These are phyloP conservation scores for Cantharellus anzutake DNA, from an alignment of 768 basidiomycete genomes.

Conservation along the genomic window DNA sequence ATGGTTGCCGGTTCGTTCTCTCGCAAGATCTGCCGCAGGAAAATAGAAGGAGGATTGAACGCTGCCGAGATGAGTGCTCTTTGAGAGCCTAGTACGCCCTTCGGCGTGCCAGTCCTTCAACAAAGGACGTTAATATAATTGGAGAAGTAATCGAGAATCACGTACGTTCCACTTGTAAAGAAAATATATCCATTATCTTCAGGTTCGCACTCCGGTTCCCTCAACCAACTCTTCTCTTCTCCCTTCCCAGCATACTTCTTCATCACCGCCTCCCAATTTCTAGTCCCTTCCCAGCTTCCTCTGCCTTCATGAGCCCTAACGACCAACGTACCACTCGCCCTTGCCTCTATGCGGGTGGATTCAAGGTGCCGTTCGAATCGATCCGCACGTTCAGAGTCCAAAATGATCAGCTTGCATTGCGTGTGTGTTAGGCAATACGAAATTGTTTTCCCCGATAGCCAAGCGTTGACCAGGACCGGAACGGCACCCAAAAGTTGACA, in stretches of 20 bases:
- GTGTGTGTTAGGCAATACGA: slow-evolving; percentile 36
- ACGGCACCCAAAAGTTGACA: slow-evolving; percentile 46
- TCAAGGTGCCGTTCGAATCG: neutral
- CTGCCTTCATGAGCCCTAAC: neutral
- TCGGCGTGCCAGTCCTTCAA: slow-evolving; percentile 30
- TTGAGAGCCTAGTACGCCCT: slow-evolving; percentile 51
- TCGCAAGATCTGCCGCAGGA: slow-evolving; percentile 26
- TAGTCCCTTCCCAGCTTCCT: neutral
- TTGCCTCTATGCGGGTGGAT: neutral
- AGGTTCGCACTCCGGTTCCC: slow-evolving; percentile 22
- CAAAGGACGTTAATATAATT: neutral
- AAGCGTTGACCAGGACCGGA: slow-evolving; percentile 29
- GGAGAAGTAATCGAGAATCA: neutral
- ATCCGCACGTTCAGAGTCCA: slow-evolving; percentile 28
- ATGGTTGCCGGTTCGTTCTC: slow-evolving; percentile 25
- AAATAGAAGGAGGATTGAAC: slow-evolving; percentile 18
- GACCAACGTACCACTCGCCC: slow-evolving; percentile 1
- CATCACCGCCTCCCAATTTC: slow-evolving; percentile 22
- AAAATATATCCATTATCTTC: slow-evolving; percentile 44
- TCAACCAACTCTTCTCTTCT: slow-evolving; percentile 11
- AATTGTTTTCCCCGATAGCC: slow-evolving; percentile 30
- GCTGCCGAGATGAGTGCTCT: slow-evolving; percentile 42
- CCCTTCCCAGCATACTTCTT: slow-evolving; percentile 13
- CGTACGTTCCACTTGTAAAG: slow-evolving; percentile 38
- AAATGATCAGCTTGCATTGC: slow-evolving; percentile 32